Evolutionary conservation across 306 rosid species (phyloP).

Genomic region (Prunus mira): DNA sequence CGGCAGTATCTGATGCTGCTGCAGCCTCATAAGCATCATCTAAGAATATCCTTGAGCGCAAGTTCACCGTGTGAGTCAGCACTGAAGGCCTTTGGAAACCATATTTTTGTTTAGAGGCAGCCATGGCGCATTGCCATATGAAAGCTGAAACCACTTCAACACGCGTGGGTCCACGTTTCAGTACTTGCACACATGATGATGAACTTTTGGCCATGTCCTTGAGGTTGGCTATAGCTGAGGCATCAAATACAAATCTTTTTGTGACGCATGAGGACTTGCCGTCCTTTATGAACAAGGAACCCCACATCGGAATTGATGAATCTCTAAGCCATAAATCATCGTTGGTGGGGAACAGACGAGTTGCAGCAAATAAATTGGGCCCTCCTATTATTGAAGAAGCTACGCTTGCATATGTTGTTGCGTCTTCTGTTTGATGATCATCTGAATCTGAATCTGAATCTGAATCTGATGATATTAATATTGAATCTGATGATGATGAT

Average conservation of each 20-base stretch:
- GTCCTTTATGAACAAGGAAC: slow-evolving; percentile 24
- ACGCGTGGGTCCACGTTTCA: slow-evolving; percentile 11
- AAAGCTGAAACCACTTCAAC: slow-evolving; percentile 38
- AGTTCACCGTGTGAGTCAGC: slow-evolving; percentile 30
- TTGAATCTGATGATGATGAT: neutral
- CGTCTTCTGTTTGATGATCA: neutral
- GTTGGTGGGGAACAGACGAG: slow-evolving; percentile 19
- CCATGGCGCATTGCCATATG: slow-evolving; percentile 35
- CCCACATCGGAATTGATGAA: slow-evolving; percentile 12
- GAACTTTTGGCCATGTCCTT: neutral
- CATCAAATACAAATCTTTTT: slow-evolving; percentile 35
- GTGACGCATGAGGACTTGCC: slow-evolving; percentile 21
- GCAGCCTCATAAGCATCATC: neutral
- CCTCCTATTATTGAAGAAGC: neutral
- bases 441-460: neutral
- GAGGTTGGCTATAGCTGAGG: slow-evolving; percentile 22
- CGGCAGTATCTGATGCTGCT: no score
- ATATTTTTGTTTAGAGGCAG: slow-evolving; percentile 21
- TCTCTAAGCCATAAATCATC: slow-evolving; percentile 30
- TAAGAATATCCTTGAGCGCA: slow-evolving; percentile 15
- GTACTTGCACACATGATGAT: no score
- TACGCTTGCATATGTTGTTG: neutral
- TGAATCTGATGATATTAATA: neutral
- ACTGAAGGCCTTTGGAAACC: slow-evolving; percentile 24
- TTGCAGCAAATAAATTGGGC: slow-evolving; percentile 1